Evolutionary conservation across 768 basidiomycete genomes (phyloP).

Genomic region (Leccinum ochraceum): DNA sequence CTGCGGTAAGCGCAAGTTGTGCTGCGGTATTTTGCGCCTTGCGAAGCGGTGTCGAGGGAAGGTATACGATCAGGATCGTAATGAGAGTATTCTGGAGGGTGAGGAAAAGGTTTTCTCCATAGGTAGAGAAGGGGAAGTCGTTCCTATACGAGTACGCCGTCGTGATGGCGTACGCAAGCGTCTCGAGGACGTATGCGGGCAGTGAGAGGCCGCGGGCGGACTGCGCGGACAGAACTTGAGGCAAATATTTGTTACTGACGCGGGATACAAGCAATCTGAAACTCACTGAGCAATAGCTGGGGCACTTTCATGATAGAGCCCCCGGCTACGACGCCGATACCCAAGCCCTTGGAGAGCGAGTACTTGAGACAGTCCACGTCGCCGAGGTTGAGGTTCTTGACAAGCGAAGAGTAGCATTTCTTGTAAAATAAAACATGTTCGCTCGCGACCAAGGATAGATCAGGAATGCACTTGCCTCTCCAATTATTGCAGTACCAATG

Average conservation of each 20-base stretch:
- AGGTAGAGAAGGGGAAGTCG: conserved; percentile 92
- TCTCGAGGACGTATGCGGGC: conserved; percentile 87
- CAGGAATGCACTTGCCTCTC: conserved; percentile 51
- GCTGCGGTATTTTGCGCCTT: conserved; percentile 30
- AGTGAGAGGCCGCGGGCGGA: conserved; percentile 90
- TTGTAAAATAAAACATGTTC: conserved; percentile 32
- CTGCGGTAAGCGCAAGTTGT: conserved; percentile 33
- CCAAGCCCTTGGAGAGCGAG: conserved; percentile 88
- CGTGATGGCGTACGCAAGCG: conserved; percentile 86
- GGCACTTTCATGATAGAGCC: conserved; percentile 97
- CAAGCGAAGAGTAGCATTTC: conserved; percentile 90
- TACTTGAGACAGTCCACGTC: conserved; percentile 89
- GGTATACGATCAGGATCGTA: conserved; percentile 81
- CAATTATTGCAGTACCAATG: conserved; percentile 78
- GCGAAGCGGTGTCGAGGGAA: conserved; percentile 40
- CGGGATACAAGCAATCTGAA: background rate
- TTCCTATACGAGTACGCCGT: conserved; percentile 85
- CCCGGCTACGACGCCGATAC: conserved; percentile 88
- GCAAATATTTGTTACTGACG: background rate
- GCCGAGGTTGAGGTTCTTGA: conserved; percentile 78
- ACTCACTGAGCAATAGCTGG: conserved; percentile 82
- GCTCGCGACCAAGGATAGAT: background rate
- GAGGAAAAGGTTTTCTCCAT: conserved; percentile 96
- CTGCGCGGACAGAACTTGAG: conserved; percentile 61
- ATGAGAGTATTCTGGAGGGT: conserved; percentile 87